Evolutionary conservation across 2,329 filamentous ascomycete genomes (phyloP).

Genomic region (Botrytis elliptica): DNA sequence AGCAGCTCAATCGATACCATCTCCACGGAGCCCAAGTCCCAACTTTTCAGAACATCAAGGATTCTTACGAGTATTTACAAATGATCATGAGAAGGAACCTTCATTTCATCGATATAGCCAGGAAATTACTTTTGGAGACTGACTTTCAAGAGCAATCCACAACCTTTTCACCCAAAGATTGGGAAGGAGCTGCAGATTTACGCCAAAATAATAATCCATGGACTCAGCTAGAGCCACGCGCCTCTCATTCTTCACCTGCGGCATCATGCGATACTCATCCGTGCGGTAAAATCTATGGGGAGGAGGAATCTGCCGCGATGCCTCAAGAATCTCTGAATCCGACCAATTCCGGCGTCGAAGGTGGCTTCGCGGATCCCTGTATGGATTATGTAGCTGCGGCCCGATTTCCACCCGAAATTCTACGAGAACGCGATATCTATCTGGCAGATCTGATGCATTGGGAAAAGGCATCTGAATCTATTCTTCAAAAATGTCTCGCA

Average conservation of each 20-base stretch:
- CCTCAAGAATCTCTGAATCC: neutral
- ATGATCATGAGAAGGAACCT: conserved; percentile 23
- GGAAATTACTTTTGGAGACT: neutral
- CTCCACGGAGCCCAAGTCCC: neutral
- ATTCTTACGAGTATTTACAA: conserved; percentile 20
- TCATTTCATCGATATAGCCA: conserved; percentile 19
- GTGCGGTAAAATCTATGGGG: conserved; percentile 17
- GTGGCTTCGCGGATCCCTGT: neutral
- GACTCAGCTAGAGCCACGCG: neutral
- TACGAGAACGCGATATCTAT: neutral
- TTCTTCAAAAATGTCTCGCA: neutral
- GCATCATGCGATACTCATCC: conserved; percentile 17
- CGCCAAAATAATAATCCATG: neutral
- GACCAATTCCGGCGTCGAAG: neutral
- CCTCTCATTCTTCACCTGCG: neutral
- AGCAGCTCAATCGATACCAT: neutral
- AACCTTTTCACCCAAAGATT: neutral
- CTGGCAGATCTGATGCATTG: neutral
- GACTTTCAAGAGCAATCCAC: neutral
- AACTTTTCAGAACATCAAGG: conserved; percentile 15
- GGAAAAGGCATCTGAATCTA: neutral
- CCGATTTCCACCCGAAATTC: neutral
- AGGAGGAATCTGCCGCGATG: conserved; percentile 12
- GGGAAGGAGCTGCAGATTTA: neutral
- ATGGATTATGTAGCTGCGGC: neutral